Evolutionary conservation across 1,284 basidiomycete genomes (phyloP).

Genomic region (Cutaneotrichosporon dermatis): DNA sequence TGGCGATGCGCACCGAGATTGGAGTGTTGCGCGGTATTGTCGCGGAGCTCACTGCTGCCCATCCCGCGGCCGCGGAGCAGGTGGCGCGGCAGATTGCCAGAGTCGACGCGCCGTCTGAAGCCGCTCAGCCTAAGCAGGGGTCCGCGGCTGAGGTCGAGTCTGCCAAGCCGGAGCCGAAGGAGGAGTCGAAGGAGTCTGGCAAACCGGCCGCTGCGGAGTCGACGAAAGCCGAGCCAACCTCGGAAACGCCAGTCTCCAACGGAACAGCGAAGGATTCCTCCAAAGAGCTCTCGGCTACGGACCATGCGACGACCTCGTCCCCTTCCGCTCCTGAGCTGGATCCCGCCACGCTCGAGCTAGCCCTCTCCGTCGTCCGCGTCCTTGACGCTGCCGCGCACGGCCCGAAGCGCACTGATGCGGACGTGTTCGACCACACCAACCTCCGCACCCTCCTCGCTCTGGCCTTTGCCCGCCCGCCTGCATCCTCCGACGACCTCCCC

Average conservation of each 20-base stretch:
- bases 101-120: too few relatives aligned
- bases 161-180: background rate
- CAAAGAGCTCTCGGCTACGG: too few relatives aligned
- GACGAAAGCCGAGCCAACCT: too few relatives aligned
- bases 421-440: background rate
- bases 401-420: background rate
- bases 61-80: background rate
- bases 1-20: conserved; percentile 33
- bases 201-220: too few relatives aligned
- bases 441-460: background rate
- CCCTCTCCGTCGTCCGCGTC: background rate
- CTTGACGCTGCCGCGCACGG: background rate
- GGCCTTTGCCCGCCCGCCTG: too few relatives aligned
- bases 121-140: background rate
- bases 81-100: too few relatives aligned
- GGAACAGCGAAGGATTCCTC: too few relatives aligned
- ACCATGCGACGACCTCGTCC: too few relatives aligned
- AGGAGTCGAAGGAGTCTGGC: too few relatives aligned
- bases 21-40: conserved; percentile 33
- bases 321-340: background rate
- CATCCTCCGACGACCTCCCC: too few relatives aligned
- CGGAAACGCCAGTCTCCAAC: too few relatives aligned
- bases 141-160: background rate
- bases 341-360: background rate
- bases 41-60: conserved; percentile 27